phyloP scores from a whole-genome alignment of 139 green algal genomes.

The Chlorella sp. region DNA sequence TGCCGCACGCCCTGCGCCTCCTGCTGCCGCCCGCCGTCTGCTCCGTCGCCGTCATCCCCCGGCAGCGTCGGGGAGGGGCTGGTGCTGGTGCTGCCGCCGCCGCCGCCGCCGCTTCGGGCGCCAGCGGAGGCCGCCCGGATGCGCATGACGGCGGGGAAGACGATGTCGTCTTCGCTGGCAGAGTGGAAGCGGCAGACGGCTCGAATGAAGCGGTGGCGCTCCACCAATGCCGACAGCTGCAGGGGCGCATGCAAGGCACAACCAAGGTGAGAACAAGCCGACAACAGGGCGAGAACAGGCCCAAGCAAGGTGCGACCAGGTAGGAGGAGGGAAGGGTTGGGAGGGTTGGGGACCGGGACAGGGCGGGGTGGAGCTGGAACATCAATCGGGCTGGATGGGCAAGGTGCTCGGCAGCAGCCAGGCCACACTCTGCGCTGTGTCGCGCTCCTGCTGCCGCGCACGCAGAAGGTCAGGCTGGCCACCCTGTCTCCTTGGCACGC shows the following conservation, averaged over 20 bases:
- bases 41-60: neutral
- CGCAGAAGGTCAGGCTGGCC: no score
- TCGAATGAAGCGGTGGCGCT: constrained; percentile 87
- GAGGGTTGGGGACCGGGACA: neutral
- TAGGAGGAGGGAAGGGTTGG: neutral
- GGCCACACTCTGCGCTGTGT: no score
- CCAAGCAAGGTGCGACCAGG: no score
- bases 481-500: no score
- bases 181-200: constrained; percentile 91
- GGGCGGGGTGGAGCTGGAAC: no score
- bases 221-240: constrained; percentile 71
- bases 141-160: constrained; percentile 80
- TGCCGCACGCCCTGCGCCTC: neutral
- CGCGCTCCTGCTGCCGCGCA: neutral
- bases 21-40: neutral
- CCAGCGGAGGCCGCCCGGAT: constrained; percentile 29
- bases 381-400: neutral
- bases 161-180: constrained; percentile 89
- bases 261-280: no score
- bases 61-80: neutral
- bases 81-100: neutral
- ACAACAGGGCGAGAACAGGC: no score
- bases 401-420: no score
- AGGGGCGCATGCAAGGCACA: neutral
- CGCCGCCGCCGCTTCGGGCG: neutral